Percentiles rank a stretch among this genome's conserved stretches.
Conservation (phyloP, 2,329 filamentous ascomycete genomes). For the Cladophialophora yegresii region DNA sequence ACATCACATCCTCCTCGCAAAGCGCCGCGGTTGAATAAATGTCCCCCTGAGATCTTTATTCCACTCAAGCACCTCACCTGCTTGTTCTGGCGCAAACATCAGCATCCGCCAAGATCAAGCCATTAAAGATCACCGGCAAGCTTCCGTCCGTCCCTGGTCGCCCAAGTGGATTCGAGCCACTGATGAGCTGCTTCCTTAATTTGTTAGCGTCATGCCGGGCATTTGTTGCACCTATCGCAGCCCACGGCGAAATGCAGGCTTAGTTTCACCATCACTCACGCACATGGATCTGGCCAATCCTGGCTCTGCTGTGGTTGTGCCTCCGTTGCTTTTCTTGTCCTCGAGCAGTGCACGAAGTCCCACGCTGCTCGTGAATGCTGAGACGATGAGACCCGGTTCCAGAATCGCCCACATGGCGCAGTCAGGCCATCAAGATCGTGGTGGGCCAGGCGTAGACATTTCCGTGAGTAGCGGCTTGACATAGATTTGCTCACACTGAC, state of each 20-base stretch:
- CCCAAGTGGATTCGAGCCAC: not conserved
- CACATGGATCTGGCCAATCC: constrained; percentile 20
- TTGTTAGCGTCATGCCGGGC: constrained; percentile 13
- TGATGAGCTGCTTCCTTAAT: constrained; percentile 12
- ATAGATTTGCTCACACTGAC: constrained; percentile 5
- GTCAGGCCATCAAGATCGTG: constrained; percentile 11
- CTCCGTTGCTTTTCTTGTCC: constrained; percentile 3
- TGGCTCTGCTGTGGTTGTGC: not conserved
- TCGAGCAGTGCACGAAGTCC: constrained; percentile 4
- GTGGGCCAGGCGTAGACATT: not conserved
- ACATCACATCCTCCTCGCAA: not conserved
- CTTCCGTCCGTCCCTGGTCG: not conserved
- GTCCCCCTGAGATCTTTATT: not conserved
- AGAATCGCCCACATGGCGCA: constrained; percentile 12
- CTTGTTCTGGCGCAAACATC: not conserved
- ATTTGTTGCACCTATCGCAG: constrained; percentile 23
- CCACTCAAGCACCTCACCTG: not conserved
- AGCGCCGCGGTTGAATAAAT: too few relatives aligned
- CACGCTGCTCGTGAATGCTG: constrained; percentile 15
- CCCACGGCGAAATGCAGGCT: constrained; percentile 18
- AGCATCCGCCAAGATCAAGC: not conserved
- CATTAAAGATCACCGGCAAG: constrained; percentile 3
- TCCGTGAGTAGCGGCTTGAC: constrained; percentile 12
- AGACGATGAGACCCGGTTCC: constrained; percentile 15
- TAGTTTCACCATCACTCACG: constrained; percentile 24